phyloP scores from a whole-genome alignment of 2,329 filamentous ascomycete species.

The Aspergillus ochraceus region DNA sequence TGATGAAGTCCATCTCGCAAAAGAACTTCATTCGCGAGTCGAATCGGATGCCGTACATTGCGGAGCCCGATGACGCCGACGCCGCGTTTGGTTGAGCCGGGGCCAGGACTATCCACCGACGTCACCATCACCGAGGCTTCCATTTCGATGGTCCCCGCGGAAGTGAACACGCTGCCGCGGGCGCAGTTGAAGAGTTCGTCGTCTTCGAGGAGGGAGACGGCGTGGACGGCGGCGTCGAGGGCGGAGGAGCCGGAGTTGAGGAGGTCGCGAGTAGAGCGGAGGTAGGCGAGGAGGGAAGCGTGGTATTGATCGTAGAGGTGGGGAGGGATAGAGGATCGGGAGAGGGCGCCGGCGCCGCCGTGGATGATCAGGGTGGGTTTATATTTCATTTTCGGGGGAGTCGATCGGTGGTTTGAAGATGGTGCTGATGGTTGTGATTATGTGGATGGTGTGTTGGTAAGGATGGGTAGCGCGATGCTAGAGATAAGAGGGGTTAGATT shows the following conservation, averaged over 20 bases:
- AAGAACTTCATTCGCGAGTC: constrained; percentile 70
- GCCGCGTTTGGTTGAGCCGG: constrained; percentile 67
- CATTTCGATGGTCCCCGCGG: constrained; percentile 78
- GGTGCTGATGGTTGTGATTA: neutral
- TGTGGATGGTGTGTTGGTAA: neutral
- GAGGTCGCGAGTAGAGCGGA: constrained; percentile 48
- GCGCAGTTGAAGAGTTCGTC: constrained; percentile 82
- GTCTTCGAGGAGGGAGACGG: constrained; percentile 74
- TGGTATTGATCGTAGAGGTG: constrained; percentile 61
- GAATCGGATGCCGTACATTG: constrained; percentile 76
- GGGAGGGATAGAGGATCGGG: constrained; percentile 58
- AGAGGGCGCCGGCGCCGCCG: constrained; percentile 71
- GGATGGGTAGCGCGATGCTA: neutral
- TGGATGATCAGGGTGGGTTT: constrained; percentile 67
- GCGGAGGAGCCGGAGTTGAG: constrained; percentile 55
- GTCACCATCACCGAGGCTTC: constrained; percentile 88
- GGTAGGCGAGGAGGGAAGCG: constrained; percentile 61
- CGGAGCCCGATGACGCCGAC: constrained; percentile 73
- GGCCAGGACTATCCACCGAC: constrained; percentile 19
- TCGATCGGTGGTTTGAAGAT: constrained; percentile 4
- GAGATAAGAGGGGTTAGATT: neutral
- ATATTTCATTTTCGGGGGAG: constrained; percentile 23
- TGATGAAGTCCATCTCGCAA: constrained; percentile 48
- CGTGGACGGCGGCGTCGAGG: constrained; percentile 72
- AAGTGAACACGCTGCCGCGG: constrained; percentile 82